These are phyloP conservation scores for Solanum tarapatanum DNA, from an alignment of 257 asterid species.

Conservation along the genomic window DNA sequence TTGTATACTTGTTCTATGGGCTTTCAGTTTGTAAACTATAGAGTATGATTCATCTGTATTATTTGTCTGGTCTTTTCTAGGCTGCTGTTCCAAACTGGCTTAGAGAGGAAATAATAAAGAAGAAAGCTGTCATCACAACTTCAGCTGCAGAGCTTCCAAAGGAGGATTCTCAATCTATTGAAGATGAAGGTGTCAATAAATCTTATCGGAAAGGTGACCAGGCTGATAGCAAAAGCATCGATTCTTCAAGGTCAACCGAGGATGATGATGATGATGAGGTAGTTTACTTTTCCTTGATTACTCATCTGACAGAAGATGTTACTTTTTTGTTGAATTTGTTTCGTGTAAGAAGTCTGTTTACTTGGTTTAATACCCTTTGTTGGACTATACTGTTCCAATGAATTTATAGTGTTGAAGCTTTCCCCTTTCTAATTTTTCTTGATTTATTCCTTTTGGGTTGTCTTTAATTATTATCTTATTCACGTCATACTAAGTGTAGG, in stretches of 20 bases:
- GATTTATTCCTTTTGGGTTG: background rate
- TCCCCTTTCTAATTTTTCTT: background rate
- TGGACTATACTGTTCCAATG: background rate
- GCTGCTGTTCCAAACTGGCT: slow-evolving; percentile 98
- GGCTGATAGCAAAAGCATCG: slow-evolving; percentile 56
- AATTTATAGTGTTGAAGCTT: background rate
- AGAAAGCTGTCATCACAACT: slow-evolving; percentile 65
- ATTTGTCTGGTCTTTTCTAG: slow-evolving; percentile 27
- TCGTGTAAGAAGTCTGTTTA: background rate
- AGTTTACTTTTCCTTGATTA: background rate
- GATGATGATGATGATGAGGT: slow-evolving; percentile 86
- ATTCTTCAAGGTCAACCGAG: slow-evolving; percentile 63
- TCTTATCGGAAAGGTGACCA: slow-evolving; percentile 50
- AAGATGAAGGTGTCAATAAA: slow-evolving; percentile 50
- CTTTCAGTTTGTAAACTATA: background rate
- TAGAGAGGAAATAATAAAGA: slow-evolving; percentile 91
- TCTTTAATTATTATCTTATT: background rate
- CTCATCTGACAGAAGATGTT: background rate
- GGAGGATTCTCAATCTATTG: slow-evolving; percentile 47
- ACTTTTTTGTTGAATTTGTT: background rate
- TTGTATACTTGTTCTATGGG: background rate
- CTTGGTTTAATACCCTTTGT: background rate
- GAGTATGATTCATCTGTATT: background rate
- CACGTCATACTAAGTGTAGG: background rate
- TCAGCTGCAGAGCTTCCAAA: slow-evolving; percentile 29